A percentile compares a stretch with the other conserved stretches of the same genome.
These are phyloP conservation scores for Candida ortonii DNA, from an alignment of 805 yeast species.

Conservation along the genomic window DNA sequence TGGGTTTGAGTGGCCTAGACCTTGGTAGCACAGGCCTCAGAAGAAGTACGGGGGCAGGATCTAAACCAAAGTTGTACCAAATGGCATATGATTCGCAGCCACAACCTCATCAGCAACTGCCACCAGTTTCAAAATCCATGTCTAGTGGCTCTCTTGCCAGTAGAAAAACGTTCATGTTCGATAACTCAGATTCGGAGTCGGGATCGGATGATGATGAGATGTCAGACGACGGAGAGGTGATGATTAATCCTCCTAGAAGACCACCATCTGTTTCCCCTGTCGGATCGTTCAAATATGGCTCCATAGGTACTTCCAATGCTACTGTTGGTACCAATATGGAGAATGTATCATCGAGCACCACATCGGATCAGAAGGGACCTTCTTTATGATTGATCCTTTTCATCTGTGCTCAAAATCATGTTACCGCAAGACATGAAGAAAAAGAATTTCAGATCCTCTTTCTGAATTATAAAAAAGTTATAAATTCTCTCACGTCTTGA, in stretches of 20 bases:
- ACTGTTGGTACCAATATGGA: conserved; percentile 15
- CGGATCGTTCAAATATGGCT: conserved; percentile 6
- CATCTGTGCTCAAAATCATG: no score
- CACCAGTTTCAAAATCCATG: no score
- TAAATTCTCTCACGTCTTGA: not conserved
- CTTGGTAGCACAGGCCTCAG: conserved; percentile 28
- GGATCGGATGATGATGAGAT: conserved; percentile 25
- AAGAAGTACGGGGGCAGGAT: conserved; percentile 30
- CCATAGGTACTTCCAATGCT: conserved; percentile 9
- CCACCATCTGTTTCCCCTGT: conserved; percentile 10
- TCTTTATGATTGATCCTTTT: conserved; percentile 32
- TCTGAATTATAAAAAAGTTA: no score
- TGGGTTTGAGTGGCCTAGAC: conserved; percentile 32
- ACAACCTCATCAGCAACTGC: conserved; percentile 3
- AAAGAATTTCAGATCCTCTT: not conserved
- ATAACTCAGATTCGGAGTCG: conserved; percentile 36
- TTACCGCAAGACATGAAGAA: conserved; percentile 1
- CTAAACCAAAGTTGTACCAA: conserved; percentile 30
- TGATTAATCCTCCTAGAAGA: conserved; percentile 18
- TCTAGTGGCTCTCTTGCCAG: conserved; percentile 4
- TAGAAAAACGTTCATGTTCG: conserved; percentile 34
- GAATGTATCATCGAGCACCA: conserved; percentile 7
- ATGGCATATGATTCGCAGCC: conserved; percentile 32
- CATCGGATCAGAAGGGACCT: conserved; percentile 46
- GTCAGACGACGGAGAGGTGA: conserved; percentile 28